Percentiles rank a stretch among this genome's conserved stretches.
These are phyloP conservation scores for Stachybotrys chartarum DNA, from an alignment of 2,329 filamentous ascomycete genomes.

Conservation along the genomic window DNA sequence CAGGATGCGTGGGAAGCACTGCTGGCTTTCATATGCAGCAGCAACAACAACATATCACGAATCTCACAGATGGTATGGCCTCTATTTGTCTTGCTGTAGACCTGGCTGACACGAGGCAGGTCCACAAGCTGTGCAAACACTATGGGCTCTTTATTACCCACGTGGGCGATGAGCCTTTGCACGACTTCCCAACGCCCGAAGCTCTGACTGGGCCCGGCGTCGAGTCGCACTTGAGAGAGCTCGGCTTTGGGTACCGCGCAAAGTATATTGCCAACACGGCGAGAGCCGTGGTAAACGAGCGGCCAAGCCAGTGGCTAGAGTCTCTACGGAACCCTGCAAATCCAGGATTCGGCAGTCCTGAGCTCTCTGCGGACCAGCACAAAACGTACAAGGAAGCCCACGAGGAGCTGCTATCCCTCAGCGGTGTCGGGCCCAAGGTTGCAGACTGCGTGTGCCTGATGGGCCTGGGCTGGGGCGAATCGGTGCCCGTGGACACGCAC, in stretches of 20 bases:
- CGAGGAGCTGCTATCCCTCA: slow-evolving; percentile 66
- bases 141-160: slow-evolving; percentile 74
- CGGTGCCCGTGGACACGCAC: slow-evolving; percentile 94
- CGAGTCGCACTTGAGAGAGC: slow-evolving; percentile 68
- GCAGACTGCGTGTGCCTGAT: slow-evolving; percentile 95
- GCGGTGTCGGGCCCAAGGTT: slow-evolving; percentile 93
- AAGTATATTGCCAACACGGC: slow-evolving; percentile 90
- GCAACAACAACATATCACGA: slow-evolving; percentile 94
- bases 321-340: slow-evolving; percentile 70
- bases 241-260: slow-evolving; percentile 92
- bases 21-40: slow-evolving; percentile 94
- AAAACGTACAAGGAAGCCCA: slow-evolving; percentile 75
- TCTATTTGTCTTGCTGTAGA: too few species aligned
- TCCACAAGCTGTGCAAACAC: slow-evolving; percentile 79
- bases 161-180: slow-evolving; percentile 63
- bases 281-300: slow-evolving; percentile 59
- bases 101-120: slow-evolving; percentile 29
- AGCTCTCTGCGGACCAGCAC: slow-evolving; percentile 36
- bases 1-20: slow-evolving; percentile 96
- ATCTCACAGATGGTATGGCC: slow-evolving; percentile 82
- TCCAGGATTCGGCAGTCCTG: slow-evolving; percentile 42
- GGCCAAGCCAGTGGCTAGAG: slow-evolving; percentile 68
- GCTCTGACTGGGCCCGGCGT: slow-evolving; percentile 68
- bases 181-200: slow-evolving; percentile 78
- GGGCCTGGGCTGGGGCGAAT: slow-evolving; percentile 92